Percentiles rank a stretch among this genome's conserved stretches.
Conservation (phyloP, 805 yeast species). For the Hanseniaspora clermontiae region DNA sequence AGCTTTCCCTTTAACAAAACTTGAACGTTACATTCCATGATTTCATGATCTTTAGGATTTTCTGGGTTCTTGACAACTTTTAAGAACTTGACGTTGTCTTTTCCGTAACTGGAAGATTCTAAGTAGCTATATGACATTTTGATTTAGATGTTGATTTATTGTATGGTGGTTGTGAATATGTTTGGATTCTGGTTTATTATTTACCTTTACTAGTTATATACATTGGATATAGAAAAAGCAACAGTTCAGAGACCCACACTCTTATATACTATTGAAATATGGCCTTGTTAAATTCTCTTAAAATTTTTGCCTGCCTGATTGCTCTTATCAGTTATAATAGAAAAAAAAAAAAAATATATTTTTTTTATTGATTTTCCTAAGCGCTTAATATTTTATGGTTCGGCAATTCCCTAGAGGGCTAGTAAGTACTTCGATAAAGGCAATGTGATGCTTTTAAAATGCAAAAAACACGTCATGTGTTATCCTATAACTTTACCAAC, state of each 20-base stretch:
- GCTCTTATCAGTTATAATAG: not conserved
- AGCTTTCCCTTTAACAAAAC: slow-evolving; percentile 67
- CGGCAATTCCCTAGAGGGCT: not conserved
- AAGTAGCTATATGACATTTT: slow-evolving; percentile 23
- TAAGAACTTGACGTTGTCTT: slow-evolving; percentile 82
- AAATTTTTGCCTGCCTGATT: not conserved
- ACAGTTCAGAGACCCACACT: too few species aligned
- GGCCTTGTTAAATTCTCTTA: not conserved
- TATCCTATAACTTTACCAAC: too few species aligned
- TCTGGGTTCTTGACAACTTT: slow-evolving; percentile 70
- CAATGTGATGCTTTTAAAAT: not conserved
- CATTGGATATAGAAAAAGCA: too few species aligned
- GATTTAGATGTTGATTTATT: not conserved
- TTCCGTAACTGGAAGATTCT: slow-evolving; percentile 63
- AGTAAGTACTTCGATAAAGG: not conserved
- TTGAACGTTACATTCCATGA: slow-evolving; percentile 73
- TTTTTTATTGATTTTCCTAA: not conserved
- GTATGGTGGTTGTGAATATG: not conserved
- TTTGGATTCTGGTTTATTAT: not conserved
- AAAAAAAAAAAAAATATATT: not conserved
- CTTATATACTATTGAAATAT: not conserved
- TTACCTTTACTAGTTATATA: not conserved
- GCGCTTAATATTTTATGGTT: not conserved
- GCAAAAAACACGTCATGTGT: too few species aligned
- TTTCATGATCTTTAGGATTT: slow-evolving; percentile 64